Base-by-base conservation (phyloP, 2,329 filamentous ascomycete genomes). In the Didymella exigua region DNA sequence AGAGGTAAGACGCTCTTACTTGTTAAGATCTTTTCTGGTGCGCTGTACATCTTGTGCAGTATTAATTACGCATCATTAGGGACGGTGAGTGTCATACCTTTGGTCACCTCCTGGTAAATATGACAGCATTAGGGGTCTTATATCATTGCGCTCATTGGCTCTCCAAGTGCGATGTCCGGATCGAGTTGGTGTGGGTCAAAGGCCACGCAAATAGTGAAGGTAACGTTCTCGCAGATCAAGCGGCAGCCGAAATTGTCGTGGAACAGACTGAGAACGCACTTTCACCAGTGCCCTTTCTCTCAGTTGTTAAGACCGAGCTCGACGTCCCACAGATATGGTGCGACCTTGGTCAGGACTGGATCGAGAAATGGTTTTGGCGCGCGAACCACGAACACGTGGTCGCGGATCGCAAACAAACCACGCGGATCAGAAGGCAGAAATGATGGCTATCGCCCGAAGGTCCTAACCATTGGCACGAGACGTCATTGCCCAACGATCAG, bases 111-210 rank as follows among this genome's bases (percentile, higher is more conserved):
- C 11, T 43, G 26, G 19, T 7, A 4, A 19, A n/a, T 5, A 29
- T 21, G 8, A 49, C 33, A 1, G 47, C 53, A 1, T 40, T 64
- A 1, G 8, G 54, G 24, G 18, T 7, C 0, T 1, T 59, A 0
- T 56, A 46, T 33, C 52, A 56, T 7, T 37, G 44, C 3, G 31
- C 51, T 0, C 41, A 58, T 1, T 59, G 48, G 50, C 43, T 62
- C 1, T n/a, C 16, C 0, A 14, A 31, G 1, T n/a, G 26, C 0
- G 38, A 43, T 1, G 43, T 60, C 0, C 1, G 8, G 0, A 26
- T 62, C 7, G 43, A 62, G 21, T n/a, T 62, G 1, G 4, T 43
- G 2, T 62, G 61, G 61, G 59, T 62, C 4, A 64, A 62, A n/a
- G 56, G 55, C 0, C 61, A 64, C 14, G 1, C 11, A 0, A 10